Evolutionary conservation across 495 filamentous ascomycete genomes (phyloP), one percentile per base, ranked within the genome.

Genomic region (Clohesyomyces aquaticus): DNA sequence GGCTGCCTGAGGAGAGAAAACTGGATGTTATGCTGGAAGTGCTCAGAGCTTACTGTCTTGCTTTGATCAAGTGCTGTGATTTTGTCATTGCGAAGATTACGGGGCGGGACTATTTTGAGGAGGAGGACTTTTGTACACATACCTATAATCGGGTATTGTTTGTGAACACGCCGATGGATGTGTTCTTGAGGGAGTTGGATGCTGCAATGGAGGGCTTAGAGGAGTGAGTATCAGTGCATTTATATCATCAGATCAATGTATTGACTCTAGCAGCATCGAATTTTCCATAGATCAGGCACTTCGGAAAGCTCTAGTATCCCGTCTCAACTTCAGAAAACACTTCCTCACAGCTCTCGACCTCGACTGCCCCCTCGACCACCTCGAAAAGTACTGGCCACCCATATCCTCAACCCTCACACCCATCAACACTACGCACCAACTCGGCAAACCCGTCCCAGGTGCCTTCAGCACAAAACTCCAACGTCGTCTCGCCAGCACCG

Each of bases 101-200:
- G 45, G 76, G 78, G 22, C 90, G 96, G 73, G 87, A 93, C 67
- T 96, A 86, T 67, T 96, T 91, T 72, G 94, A 98, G 89, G 94
- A 98, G 77, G 94, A 98, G 76, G 94, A 98, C 69, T 97, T 98
- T 67, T 89, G 92, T 22, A 90, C 89, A 3, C 91, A 95, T 72
- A 85, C 93, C 0, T 98, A 93, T 73, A 88, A 91, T 64, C 84
- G 93, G 26, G 82, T 81, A 43, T 81, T 99, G 0, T 77, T 98
- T 26, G 82, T 86, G 8, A 19, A 55, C 27, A 41, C 55, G 19
- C 63, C 63, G 2, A 21, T 52, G 16, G 67, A 70, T 41, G 63
- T 66, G 16, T 61, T 70, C 47, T 25, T 51, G 53, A 49, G 59
- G 32, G 59, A 66, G 63, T 26, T 70, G 25, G 59, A 70, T 23